Base-by-base conservation (phyloP, 2,329 filamentous ascomycete species). In the Ceratocystis variospora region DNA sequence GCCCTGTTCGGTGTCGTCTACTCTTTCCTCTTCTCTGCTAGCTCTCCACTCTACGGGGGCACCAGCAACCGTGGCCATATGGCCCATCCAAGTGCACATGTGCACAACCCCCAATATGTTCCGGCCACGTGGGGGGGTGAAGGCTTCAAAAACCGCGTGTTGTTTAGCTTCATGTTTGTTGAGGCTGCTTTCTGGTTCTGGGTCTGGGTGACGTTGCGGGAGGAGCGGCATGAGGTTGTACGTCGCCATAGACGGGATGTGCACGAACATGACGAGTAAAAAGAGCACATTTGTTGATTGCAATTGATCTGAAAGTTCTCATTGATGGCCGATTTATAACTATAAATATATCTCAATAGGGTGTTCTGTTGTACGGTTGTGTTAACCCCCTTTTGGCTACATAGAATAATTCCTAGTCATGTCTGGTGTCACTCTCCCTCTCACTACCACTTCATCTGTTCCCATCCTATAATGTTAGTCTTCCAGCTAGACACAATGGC, bases 181-280 rank as follows among this genome's bases (percentile, higher is more conserved):
- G 92, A 96, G 78, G 83, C 90, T 74, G 79, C 90, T 70, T 82
- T 83, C 68, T 96, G 91, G 90, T 91, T 96, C 75, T 96, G 91
- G 91, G 85, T 84, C 28, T 90, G 85, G 80, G 80, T 87, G 37
- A 87, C 84, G 3, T 74, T 90, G 71, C 79, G 84, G 64, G 87
- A 90, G 72, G 87, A 90, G 77, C 72, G 77, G n/a, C 69, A 71
- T 3, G 76, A 74, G 22, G 72, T 82, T 2, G 67, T 78, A 8
- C 71, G 71, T 6, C 76, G 75, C 69, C 77, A 68, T 48, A 65
- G 64, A 65, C 59, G 28, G 28, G 63, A 65, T 8, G 17, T 25
- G 22, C 66, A 68, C 44, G 59, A 68, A 5, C 66, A 68, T 55
- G 28, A 55, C 15, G 66, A 68, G 22, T 68, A 68, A 22, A 48